These are phyloP conservation scores for Botryotinia convoluta DNA, from an alignment of 2,329 filamentous ascomycete species.

Conservation along the genomic window DNA sequence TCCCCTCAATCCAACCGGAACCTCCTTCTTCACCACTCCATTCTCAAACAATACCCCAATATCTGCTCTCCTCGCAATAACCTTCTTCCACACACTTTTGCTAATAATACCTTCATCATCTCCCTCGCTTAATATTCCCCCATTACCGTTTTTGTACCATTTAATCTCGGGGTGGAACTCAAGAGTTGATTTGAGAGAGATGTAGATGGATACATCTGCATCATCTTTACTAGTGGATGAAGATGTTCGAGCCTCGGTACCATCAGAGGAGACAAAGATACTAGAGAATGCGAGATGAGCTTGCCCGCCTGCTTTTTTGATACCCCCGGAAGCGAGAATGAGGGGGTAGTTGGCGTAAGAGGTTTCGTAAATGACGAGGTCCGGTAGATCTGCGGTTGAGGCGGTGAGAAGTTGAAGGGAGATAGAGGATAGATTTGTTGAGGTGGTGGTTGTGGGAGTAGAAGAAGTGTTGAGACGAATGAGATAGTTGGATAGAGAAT, in stretches of 20 bases:
- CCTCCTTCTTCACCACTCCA: constrained; percentile 45
- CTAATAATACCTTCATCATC: constrained; percentile 35
- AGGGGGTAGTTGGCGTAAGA: constrained; percentile 47
- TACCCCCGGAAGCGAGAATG: constrained; percentile 42
- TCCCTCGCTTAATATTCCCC: constrained; percentile 40
- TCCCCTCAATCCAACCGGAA: constrained; percentile 43
- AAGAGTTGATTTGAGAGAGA: constrained; percentile 41
- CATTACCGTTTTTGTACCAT: constrained; percentile 43
- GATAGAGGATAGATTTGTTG: constrained; percentile 22
- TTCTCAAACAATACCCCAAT: constrained; percentile 46
- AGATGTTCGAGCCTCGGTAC: constrained; percentile 31
- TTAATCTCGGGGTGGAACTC: constrained; percentile 37
- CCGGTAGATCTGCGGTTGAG: constrained; percentile 41
- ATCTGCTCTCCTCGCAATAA: constrained; percentile 43
- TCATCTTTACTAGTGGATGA: constrained; percentile 30
- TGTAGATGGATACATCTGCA: constrained; percentile 46
- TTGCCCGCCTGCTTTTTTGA: constrained; percentile 44
- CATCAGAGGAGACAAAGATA: constrained; percentile 37
- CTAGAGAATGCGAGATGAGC: constrained; percentile 35
- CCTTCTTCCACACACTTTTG: constrained; percentile 44
- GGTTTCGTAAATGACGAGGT: constrained; percentile 46
- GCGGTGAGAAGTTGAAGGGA: constrained; percentile 39
- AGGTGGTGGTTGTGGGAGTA: constrained; percentile 24
- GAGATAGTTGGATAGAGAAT: constrained; percentile 37
- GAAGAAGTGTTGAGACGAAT: constrained; percentile 38